These are phyloP conservation scores for Nicotiana undulata DNA, from an alignment of 257 asterid genomes.

Conservation along the genomic window DNA sequence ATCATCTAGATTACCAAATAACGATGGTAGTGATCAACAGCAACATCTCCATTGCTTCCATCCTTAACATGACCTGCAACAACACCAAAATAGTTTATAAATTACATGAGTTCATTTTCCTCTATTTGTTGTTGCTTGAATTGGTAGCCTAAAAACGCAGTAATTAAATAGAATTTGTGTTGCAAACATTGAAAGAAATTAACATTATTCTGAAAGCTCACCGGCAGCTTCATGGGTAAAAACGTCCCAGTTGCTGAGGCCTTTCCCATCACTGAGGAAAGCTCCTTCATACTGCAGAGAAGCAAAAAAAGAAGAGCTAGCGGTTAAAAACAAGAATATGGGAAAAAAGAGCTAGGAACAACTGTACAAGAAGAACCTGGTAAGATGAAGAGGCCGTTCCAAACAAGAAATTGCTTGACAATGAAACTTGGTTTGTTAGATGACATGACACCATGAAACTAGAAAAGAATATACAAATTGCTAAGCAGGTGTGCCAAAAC, in stretches of 20 bases:
- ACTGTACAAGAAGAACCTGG: slow-evolving; percentile 52
- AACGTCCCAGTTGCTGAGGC: slow-evolving; percentile 43
- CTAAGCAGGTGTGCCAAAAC: background rate
- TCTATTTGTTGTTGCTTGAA: no score
- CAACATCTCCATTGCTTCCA: slow-evolving; percentile 46
- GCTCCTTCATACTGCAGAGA: slow-evolving; percentile 43
- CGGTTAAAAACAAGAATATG: background rate
- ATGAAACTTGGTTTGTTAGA: slow-evolving; percentile 1
- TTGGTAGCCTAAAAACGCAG: no score
- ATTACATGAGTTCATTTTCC: no score
- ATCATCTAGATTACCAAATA: slow-evolving; percentile 18
- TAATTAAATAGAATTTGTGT: background rate
- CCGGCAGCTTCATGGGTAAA: slow-evolving; percentile 36
- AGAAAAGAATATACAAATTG: background rate
- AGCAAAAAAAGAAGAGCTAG: background rate
- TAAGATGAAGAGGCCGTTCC: slow-evolving; percentile 66
- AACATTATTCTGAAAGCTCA: background rate
- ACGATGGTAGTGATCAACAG: slow-evolving; percentile 45
- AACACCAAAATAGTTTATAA: background rate
- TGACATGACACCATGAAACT: slow-evolving; percentile 5
- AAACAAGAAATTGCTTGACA: slow-evolving; percentile 34
- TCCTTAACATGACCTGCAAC: slow-evolving; percentile 33
- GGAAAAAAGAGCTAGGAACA: no score
- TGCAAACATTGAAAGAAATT: background rate
- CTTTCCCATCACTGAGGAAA: slow-evolving; percentile 33